Percentiles rank a stretch among this genome's conserved stretches.
Conservation (phyloP, 768 basidiomycete species). For the button mushroom (Agaricus bisporus) region DNA sequence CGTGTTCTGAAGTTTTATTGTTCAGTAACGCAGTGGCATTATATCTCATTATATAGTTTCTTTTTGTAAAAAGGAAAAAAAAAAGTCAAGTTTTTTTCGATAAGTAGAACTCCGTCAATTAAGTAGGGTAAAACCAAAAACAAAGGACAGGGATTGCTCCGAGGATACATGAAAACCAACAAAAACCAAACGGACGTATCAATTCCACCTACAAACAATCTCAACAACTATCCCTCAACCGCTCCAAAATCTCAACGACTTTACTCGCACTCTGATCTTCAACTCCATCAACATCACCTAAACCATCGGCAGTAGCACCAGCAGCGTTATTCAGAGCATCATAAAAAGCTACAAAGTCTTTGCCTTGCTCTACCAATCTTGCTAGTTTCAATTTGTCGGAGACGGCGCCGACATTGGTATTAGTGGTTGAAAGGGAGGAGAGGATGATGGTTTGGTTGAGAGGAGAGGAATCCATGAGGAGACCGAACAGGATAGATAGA, state of each 20-base stretch:
- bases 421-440: slow-evolving; percentile 16
- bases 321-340: slow-evolving; percentile 17
- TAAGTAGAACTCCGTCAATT: too few relatives aligned
- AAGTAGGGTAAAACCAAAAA: too few relatives aligned
- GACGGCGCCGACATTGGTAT: neutral
- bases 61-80: too few relatives aligned
- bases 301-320: neutral
- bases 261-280: slow-evolving; percentile 31
- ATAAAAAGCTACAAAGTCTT: slow-evolving; percentile 45
- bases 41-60: too few relatives aligned
- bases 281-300: slow-evolving; percentile 3
- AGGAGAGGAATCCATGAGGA: slow-evolving; percentile 36
- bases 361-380: slow-evolving; percentile 36
- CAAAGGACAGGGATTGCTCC: too few relatives aligned
- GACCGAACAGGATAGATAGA: slow-evolving; percentile 66
- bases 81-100: too few relatives aligned
- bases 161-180: neutral
- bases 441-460: slow-evolving; percentile 32
- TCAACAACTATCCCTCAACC: slow-evolving; percentile 22
- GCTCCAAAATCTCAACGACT: slow-evolving; percentile 51
- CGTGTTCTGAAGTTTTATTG: too few relatives aligned
- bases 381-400: slow-evolving; percentile 22
- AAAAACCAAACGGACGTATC: neutral
- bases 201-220: neutral
- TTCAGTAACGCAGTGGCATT: too few relatives aligned